Percentiles rank a stretch among this genome's conserved stretches.
These are phyloP conservation scores for Cucurbita argyrosperma DNA, from an alignment of 306 rosid genomes.

Conservation along the genomic window DNA sequence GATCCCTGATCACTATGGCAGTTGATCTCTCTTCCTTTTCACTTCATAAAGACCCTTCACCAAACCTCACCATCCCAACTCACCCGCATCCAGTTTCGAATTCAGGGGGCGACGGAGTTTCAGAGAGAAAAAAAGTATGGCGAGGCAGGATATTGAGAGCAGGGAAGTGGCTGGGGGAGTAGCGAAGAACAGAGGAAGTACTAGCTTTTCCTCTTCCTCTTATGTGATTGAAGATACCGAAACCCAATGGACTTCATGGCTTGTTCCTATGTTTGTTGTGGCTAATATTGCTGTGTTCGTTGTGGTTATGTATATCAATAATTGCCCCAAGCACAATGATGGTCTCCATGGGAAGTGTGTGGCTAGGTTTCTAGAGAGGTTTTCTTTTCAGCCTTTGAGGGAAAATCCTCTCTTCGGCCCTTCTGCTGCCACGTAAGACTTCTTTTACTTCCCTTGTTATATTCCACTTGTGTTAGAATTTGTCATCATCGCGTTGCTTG, in stretches of 20 bases:
- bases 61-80: constrained; percentile 1
- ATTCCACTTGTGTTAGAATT: neutral
- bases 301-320: constrained; percentile 48
- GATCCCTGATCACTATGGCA: constrained; percentile 1
- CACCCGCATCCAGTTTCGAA: neutral
- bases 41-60: constrained; percentile 18
- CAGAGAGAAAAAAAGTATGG: constrained; percentile 20
- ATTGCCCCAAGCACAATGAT: constrained; percentile 43
- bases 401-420: constrained; percentile 83
- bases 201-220: constrained; percentile 17
- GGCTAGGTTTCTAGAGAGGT: constrained; percentile 39
- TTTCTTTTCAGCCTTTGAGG: constrained; percentile 58
- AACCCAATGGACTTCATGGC: constrained; percentile 66
- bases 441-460: neutral
- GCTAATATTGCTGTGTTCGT: constrained; percentile 48
- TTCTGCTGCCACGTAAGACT: constrained; percentile 53
- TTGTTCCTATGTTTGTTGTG: constrained; percentile 56
- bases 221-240: constrained; percentile 25
- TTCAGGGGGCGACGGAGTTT: constrained; percentile 7
- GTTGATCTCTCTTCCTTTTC: neutral
- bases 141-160: constrained; percentile 49
- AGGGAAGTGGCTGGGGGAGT: constrained; percentile 12
- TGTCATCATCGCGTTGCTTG: neutral
- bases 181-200: constrained; percentile 19
- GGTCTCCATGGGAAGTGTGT: constrained; percentile 33